Conservation (phyloP, 345 rosid genomes). For the Eutrema japonicum region DNA sequence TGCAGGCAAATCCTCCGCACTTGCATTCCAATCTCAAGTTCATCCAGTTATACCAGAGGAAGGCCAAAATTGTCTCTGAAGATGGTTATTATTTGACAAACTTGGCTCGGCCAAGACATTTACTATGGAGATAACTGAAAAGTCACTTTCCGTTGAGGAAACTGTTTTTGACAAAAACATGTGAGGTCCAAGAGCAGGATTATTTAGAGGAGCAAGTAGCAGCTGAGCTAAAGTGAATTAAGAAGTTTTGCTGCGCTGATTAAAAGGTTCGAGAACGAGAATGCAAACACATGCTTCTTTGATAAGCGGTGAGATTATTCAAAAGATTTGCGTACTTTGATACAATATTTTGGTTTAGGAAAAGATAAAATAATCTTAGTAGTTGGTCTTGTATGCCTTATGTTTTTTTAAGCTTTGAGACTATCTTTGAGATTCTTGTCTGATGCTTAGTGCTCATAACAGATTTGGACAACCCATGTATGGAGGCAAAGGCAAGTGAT, state of each 20-base stretch:
- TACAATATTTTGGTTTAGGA: not conserved
- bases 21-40: slow-evolving; percentile 64
- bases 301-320: slow-evolving; percentile 37
- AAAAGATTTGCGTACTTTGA: slow-evolving; percentile 1
- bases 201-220: slow-evolving; percentile 41
- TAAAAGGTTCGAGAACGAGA: slow-evolving; percentile 37
- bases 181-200: slow-evolving; percentile 51
- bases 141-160: slow-evolving; percentile 66
- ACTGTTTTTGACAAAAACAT: slow-evolving; percentile 56
- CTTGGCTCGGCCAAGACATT: slow-evolving; percentile 59
- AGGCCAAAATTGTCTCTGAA: slow-evolving; percentile 55
- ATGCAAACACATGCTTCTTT: slow-evolving; percentile 30
- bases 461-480: no score
- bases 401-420: not conserved
- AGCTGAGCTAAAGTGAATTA: slow-evolving; percentile 20
- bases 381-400: not conserved
- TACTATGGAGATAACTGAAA: slow-evolving; percentile 54
- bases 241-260: not conserved
- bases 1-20: slow-evolving; percentile 67
- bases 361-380: not conserved
- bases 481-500: not conserved
- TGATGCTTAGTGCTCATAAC: no score
- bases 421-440: no score
- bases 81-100: slow-evolving; percentile 65
- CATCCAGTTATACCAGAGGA: slow-evolving; percentile 59